These are phyloP conservation scores for Melastoma candidum DNA, from an alignment of 441 rosid species.

Conservation along the genomic window DNA sequence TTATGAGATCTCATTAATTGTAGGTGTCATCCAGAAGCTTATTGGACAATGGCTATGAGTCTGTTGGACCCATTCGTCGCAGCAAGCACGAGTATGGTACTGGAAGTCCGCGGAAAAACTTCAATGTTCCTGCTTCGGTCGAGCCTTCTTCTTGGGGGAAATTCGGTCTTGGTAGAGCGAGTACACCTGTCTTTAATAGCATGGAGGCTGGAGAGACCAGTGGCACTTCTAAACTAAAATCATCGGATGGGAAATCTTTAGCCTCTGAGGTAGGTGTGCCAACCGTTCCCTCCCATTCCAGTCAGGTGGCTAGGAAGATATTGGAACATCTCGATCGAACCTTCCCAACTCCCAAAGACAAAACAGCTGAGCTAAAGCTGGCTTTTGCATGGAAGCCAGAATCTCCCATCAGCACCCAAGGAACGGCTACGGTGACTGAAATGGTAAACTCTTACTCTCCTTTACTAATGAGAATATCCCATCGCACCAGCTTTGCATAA, in stretches of 20 bases:
- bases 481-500: too few species aligned
- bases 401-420: constrained; percentile 23
- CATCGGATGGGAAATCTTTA: constrained; percentile 23
- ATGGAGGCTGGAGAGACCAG: constrained; percentile 35
- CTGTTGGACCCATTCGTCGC: constrained; percentile 71
- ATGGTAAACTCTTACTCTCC: constrained; percentile 21
- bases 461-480: constrained; percentile 12
- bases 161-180: constrained; percentile 17
- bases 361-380: constrained; percentile 59
- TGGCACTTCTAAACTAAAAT: constrained; percentile 26
- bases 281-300: constrained; percentile 59
- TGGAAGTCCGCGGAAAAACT: constrained; percentile 32
- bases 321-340: constrained; percentile 72
- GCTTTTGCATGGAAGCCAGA: constrained; percentile 43
- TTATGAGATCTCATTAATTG: background rate
- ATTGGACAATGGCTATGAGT: constrained; percentile 30
- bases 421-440: constrained; percentile 10
- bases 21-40: constrained; percentile 22
- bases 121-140: constrained; percentile 26
- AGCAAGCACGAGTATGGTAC: constrained; percentile 25
- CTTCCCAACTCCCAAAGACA: constrained; percentile 54
- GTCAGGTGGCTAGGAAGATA: constrained; percentile 68
- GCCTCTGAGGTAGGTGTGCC: constrained; percentile 34
- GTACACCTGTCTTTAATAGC: constrained; percentile 26
- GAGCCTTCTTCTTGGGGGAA: constrained; percentile 29